Conservation (phyloP, 352 stramenopile genomes). For the Phytophthora pini region DNA sequence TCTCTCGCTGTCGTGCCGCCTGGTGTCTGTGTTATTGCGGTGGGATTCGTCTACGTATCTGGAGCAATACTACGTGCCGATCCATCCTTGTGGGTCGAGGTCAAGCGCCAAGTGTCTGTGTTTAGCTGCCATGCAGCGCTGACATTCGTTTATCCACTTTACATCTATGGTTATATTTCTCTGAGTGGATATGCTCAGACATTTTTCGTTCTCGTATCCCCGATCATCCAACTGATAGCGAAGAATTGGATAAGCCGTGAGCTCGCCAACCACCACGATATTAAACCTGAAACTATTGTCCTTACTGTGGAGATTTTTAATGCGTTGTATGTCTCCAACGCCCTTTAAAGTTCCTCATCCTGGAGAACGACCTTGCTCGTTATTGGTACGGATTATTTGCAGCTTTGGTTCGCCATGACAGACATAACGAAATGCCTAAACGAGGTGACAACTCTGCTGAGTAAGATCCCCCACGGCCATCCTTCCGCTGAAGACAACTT, state of each 20-base stretch:
- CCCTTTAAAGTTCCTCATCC: background rate
- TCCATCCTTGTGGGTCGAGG: background rate
- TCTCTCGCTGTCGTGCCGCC: background rate
- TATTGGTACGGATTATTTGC: background rate
- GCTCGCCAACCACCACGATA: background rate
- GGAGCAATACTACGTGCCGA: background rate
- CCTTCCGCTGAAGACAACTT: background rate
- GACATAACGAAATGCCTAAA: background rate
- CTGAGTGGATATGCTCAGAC: background rate
- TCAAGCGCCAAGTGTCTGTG: background rate
- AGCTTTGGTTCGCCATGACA: background rate
- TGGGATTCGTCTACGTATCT: background rate
- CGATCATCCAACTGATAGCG: background rate
- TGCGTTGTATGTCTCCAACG: background rate
- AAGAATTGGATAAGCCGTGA: background rate
- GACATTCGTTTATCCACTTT: conserved; percentile 3
- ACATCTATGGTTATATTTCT: conserved; percentile 1
- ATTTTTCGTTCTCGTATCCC: background rate
- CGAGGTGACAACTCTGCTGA: background rate
- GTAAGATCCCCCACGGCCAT: background rate
- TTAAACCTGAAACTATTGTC: background rate
- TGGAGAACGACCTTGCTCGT: background rate
- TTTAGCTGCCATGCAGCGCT: background rate
- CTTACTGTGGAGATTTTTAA: background rate
- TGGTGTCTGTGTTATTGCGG: background rate